Evolutionary conservation across 2,329 filamentous ascomycete species (phyloP), one percentile per base, ranked within the genome.

Genomic region (Fusarium algeriense): DNA sequence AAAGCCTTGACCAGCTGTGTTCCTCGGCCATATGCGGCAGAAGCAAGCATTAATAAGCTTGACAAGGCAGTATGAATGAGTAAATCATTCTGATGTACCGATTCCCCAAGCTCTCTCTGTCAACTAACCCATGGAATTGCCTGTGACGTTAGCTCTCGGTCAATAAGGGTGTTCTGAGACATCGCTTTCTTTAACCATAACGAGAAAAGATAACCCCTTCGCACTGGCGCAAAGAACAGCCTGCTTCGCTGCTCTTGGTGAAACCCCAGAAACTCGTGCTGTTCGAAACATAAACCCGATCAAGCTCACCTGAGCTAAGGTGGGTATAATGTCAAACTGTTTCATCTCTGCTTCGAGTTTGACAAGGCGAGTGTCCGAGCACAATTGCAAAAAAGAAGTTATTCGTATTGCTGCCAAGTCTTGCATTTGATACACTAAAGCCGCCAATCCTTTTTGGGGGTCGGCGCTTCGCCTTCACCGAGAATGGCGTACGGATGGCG

Each of bases 401-500:
- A 61, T 64, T 70, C 56, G 69, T 61, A 70, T 64, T 69, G 50
- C 37, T 43, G 58, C 54, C 53, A 63, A 68, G 44, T 56, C 53
- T 71, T 64, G 61, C 55, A 69, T 72, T 75, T 69, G 35, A 74
- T 67, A 60, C 61, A 64, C 63, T 50, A 68, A 65, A 64, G 34
- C 60, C 65, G 67, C 56, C 46, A 64, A 64, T 49, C 48, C 60
- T 57, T 62, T 63, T 65, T 71, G 45, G 50, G 55, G 60, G 59
- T 66, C 46, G 54, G 69, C 58, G 67, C 71, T 62, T 76, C 74
- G 74, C 74, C 61, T 67, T 73, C 66, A 34, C 74, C 74, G 74
- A 76, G 60, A 52, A 66, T 73, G 71, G 69, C 46, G 49, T 55
- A 60, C 49, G 69, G 67, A 64, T 64, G 57, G 61, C 67, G 64